Evolutionary conservation across 1,284 basidiomycete species (phyloP).

Genomic region (Ganoderma lucidum): DNA sequence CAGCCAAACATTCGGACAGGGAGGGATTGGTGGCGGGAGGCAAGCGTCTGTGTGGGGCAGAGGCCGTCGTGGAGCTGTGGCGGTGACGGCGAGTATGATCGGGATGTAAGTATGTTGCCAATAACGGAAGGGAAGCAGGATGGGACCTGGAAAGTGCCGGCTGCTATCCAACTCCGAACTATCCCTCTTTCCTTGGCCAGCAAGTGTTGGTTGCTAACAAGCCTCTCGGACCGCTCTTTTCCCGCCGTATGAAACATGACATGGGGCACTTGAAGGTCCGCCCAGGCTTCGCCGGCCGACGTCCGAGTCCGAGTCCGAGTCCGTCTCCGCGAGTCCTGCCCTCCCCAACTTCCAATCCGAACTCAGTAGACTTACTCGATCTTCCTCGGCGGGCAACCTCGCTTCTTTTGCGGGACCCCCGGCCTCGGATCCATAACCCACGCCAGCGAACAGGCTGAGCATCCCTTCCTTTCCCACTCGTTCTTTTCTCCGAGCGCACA

Average conservation of each 20-base stretch:
- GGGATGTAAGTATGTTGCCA: not conserved
- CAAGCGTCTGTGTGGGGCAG: conserved; percentile 23
- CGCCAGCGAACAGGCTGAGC: conserved; percentile 23
- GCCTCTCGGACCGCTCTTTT: not conserved
- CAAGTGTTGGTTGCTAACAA: conserved; percentile 14
- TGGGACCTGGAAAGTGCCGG: not conserved
- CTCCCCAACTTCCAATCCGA: conserved; percentile 4
- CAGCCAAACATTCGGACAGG: not conserved
- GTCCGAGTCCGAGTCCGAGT: not conserved
- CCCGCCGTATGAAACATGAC: not conserved
- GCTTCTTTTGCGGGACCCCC: conserved; percentile 16
- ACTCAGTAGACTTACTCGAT: not conserved
- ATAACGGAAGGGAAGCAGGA: conserved; percentile 5
- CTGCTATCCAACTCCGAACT: not conserved
- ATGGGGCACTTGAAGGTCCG: conserved; percentile 11
- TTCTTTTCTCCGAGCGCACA: conserved; percentile 15
- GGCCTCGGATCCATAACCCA: conserved; percentile 11
- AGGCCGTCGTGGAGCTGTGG: conserved; percentile 24
- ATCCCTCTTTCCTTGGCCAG: not conserved
- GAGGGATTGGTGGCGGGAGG: not conserved
- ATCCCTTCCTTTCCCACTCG: conserved; percentile 27
- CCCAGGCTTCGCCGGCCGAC: conserved; percentile 9
- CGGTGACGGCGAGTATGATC: conserved; percentile 18
- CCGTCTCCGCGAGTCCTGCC: conserved; percentile 11
- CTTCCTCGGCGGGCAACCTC: conserved; percentile 10